phyloP scores from a whole-genome alignment of 2,329 filamentous ascomycete species.

The Herpotrichia juniperi region DNA sequence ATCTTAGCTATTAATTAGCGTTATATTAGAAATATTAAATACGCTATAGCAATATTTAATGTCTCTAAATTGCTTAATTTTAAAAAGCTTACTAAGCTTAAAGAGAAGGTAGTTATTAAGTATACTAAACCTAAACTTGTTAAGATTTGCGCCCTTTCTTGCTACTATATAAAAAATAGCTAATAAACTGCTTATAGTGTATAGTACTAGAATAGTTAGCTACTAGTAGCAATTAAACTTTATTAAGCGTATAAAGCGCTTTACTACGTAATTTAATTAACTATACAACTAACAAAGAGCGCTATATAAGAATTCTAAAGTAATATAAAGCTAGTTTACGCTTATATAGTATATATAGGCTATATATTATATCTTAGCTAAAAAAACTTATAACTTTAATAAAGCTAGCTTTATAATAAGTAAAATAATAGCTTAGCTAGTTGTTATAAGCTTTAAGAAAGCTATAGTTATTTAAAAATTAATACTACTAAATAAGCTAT shows the following conservation, averaged over 20 bases:
- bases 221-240: background rate
- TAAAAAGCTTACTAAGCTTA: conserved; percentile 12
- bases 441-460: conserved; percentile 12
- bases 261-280: background rate
- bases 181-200: conserved; percentile 10
- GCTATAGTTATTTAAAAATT: too few relatives aligned
- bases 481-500: too few relatives aligned
- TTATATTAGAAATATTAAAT: conserved; percentile 2
- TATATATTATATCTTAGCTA: conserved; percentile 11
- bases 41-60: conserved; percentile 1
- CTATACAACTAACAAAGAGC: conserved; percentile 1
- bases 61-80: conserved; percentile 8
- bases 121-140: conserved; percentile 10
- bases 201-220: conserved; percentile 2
- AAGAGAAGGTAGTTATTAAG: conserved; percentile 8
- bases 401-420: conserved; percentile 21
- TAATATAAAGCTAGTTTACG: conserved; percentile 3
- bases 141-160: conserved; percentile 8
- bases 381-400: conserved; percentile 22
- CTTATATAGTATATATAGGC: conserved; percentile 5
- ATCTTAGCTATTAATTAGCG: conserved; percentile 9
- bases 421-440: conserved; percentile 7
- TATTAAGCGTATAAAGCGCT: background rate
- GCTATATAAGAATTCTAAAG: conserved; percentile 1
- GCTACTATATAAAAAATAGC: conserved; percentile 13